phyloP scores from a whole-genome alignment of 208 protist species.

The Acanthamoeba healyi region DNA sequence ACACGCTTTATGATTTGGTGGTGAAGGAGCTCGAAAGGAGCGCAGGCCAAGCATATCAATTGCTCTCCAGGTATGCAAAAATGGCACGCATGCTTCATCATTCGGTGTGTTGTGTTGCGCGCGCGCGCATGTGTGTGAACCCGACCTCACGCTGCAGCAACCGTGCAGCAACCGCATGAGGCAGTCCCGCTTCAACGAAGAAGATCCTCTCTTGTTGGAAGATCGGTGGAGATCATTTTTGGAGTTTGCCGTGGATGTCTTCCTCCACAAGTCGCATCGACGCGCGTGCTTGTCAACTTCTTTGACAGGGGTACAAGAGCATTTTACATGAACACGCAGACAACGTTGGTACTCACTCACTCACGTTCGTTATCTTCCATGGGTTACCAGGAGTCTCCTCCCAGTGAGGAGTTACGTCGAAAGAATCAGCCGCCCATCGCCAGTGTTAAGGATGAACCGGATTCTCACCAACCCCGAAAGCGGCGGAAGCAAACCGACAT shows the following conservation, averaged over 20 bases:
- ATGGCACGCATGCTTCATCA: too few relatives aligned
- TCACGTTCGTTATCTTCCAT: neutral
- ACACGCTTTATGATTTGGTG: neutral
- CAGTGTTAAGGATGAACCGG: neutral
- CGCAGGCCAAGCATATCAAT: neutral
- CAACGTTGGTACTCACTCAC: too few relatives aligned
- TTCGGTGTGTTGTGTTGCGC: too few relatives aligned
- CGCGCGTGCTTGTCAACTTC: neutral
- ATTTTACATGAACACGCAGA: too few relatives aligned
- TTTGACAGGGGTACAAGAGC: too few relatives aligned
- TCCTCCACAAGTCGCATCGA: neutral
- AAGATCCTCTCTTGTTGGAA: constrained; percentile 7
- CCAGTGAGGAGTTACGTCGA: neutral
- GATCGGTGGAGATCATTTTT: constrained; percentile 11
- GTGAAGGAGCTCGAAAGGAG: constrained; percentile 2
- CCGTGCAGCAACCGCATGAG: neutral
- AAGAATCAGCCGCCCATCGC: neutral
- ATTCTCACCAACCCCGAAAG: neutral
- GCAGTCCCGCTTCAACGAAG: constrained; percentile 40
- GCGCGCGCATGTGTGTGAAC: too few relatives aligned
- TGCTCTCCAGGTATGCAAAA: neutral
- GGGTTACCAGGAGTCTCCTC: neutral
- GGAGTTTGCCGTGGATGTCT: constrained; percentile 14
- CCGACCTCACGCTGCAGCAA: neutral
- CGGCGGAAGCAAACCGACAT: constrained; percentile 20